Evolutionary conservation across 345 rosid genomes (phyloP), one percentile per base, ranked within the genome.

Genomic region (Erucastrum elatum): DNA sequence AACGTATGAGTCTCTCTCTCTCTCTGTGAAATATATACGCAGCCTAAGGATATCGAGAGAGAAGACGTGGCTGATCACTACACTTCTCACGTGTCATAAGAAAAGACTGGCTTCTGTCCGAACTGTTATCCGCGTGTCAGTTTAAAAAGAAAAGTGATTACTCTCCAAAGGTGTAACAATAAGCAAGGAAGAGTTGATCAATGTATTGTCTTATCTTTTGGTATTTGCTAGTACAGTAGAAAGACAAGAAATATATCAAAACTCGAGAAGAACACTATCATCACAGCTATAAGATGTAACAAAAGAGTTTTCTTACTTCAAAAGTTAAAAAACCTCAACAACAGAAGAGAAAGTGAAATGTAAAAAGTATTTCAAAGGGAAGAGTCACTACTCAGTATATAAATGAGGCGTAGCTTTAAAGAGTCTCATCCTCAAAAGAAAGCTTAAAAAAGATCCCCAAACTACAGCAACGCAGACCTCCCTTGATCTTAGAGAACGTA

Each of bases 401-500:
- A 78, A 78, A 72, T 11, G 62, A 71, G 25, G 21, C 78, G 61
- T 66, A 72, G 60, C 41, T 35, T 70, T 46, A 64, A 46, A 72
- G 49, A 64, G 80, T 66, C 77, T 51, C 59, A 44, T 67, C 37
- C 59, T 44, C 58, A 7, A 44, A 80, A 77, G 25, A 31, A 64
- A 71, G 55, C n/a, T 79, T 79, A 33, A 67, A 60, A 8, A 35
- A 46, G 59, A 68, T 61, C 8, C 8, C 65, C 78, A 68, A 62
- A 79, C 82, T 80, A 80, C 79, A 75, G 75, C 79, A 80, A 79
- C 60, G 70, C 59, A 51, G 60, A 27, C 49, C 33, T 75, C 33
- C 55, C 79, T 70, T 75, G 66, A 56, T n/a, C 56, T 72, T 81
- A 81, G 71, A 76, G 83, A 75, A 76, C 70, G 64, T 81, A 75